Evolutionary conservation across 2,329 filamentous ascomycete species (phyloP).

Genomic region (Cytospora leucostoma): DNA sequence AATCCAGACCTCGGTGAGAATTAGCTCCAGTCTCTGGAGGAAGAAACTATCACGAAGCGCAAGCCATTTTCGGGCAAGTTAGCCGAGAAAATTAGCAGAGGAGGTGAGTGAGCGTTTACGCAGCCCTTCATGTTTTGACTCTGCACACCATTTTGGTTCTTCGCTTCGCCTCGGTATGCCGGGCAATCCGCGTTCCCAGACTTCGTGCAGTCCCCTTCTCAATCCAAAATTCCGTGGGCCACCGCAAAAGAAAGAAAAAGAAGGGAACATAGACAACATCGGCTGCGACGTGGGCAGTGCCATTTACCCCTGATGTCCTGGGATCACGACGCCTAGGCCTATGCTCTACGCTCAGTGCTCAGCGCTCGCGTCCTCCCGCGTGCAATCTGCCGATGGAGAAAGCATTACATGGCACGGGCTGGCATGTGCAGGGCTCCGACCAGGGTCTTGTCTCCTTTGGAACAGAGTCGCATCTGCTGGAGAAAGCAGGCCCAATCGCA

Average conservation of each 20-base stretch:
- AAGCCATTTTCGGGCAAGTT: conserved; percentile 5
- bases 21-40: not conserved
- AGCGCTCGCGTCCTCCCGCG: not conserved
- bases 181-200: not conserved
- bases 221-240: not conserved
- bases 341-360: not conserved
- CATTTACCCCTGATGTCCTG: not conserved
- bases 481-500: conserved; percentile 16
- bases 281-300: not conserved
- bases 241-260: not conserved
- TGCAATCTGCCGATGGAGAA: conserved; percentile 14
- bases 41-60: not conserved
- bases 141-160: not conserved
- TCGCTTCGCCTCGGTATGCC: not conserved
- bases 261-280: not conserved
- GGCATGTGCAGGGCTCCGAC: conserved; percentile 11
- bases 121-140: not conserved
- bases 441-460: conserved; percentile 5
- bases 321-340: not conserved
- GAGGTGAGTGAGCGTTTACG: conserved; percentile 4
- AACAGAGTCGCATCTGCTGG: conserved; percentile 12
- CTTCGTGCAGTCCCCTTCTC: not conserved
- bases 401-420: conserved; percentile 17
- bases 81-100: not conserved
- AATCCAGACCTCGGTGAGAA: not conserved